A percentile compares a stretch with the other conserved stretches of the same genome.
These are phyloP conservation scores for Bisporella sp. DNA, from an alignment of 2,329 filamentous ascomycete species.

Conservation along the genomic window DNA sequence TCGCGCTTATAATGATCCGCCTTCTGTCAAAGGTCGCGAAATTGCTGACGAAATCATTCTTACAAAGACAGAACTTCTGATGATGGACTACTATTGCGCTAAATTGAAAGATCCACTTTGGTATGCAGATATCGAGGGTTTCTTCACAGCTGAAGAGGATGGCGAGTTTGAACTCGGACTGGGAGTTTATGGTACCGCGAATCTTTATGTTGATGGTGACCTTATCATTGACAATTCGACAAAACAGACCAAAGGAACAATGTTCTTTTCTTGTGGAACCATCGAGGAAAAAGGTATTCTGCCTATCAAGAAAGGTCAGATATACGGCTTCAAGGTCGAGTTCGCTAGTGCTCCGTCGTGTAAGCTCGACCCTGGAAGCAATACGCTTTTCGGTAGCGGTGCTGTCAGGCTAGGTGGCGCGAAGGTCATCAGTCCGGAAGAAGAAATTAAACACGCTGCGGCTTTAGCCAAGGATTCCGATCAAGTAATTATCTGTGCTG, in stretches of 20 bases:
- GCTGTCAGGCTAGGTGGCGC: constrained; percentile 56
- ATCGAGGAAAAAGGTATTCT: constrained; percentile 26
- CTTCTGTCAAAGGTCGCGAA: constrained; percentile 11
- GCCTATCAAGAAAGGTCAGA: constrained; percentile 23
- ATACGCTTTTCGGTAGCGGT: constrained; percentile 48
- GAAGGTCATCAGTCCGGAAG: constrained; percentile 48
- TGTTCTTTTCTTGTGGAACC: constrained; percentile 29
- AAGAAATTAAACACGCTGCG: constrained; percentile 60
- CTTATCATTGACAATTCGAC: constrained; percentile 30
- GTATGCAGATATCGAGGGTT: constrained; percentile 33
- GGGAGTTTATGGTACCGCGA: constrained; percentile 27
- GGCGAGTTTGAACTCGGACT: constrained; percentile 28
- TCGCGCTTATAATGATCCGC: constrained; percentile 24
- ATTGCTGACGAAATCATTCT: constrained; percentile 18
- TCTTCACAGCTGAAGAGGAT: constrained; percentile 22
- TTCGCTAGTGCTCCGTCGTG: constrained; percentile 53
- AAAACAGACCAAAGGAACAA: constrained; percentile 24
- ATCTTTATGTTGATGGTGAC: constrained; percentile 29
- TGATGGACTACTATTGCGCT: constrained; percentile 34
- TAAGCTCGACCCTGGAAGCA: constrained; percentile 41
- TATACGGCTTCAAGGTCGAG: constrained; percentile 26
- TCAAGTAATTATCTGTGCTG: constrained; percentile 71
- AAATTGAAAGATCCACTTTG: constrained; percentile 29
- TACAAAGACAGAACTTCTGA: constrained; percentile 19
- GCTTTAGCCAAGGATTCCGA: constrained; percentile 62